A percentile compares a stretch with the other conserved stretches of the same genome.
Conservation (phyloP, 148 eudicot genomes). For the Camellia granthamiana region DNA sequence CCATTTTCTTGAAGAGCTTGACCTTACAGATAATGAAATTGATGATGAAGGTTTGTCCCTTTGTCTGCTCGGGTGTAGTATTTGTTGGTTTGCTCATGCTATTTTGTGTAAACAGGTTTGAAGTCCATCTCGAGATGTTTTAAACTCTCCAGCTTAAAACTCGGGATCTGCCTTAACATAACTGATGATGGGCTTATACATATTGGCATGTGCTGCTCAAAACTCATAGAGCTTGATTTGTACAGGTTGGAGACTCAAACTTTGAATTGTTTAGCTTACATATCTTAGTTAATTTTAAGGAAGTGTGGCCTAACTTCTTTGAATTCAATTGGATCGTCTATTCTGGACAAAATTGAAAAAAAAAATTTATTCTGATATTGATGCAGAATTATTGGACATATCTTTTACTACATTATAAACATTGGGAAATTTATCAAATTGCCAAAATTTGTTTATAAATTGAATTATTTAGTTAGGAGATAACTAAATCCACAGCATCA, state of each 20-base stretch:
- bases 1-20: slow-evolving; percentile 80
- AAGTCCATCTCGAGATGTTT: slow-evolving; percentile 80
- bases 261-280: background rate
- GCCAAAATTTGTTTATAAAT: background rate
- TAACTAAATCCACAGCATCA: background rate
- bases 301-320: background rate
- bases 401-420: background rate
- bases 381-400: background rate
- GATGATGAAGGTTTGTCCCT: slow-evolving; percentile 69
- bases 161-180: slow-evolving; percentile 81
- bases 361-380: background rate
- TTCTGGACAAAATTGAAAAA: background rate
- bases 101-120: slow-evolving; percentile 48
- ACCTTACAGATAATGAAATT: slow-evolving; percentile 82
- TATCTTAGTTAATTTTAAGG: background rate
- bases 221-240: slow-evolving; percentile 80
- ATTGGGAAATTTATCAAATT: background rate
- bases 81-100: slow-evolving; percentile 9
- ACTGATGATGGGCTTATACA: slow-evolving; percentile 65
- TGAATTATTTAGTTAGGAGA: background rate
- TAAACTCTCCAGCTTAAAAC: slow-evolving; percentile 57
- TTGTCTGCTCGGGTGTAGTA: slow-evolving; percentile 1
- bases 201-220: slow-evolving; percentile 65
- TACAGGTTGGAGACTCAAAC: slow-evolving; percentile 58
- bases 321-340: background rate